Evolutionary conservation across 345 rosid genomes (phyloP), one percentile per base, ranked within the genome.

Genomic region (Euphorbia tirucalli): DNA sequence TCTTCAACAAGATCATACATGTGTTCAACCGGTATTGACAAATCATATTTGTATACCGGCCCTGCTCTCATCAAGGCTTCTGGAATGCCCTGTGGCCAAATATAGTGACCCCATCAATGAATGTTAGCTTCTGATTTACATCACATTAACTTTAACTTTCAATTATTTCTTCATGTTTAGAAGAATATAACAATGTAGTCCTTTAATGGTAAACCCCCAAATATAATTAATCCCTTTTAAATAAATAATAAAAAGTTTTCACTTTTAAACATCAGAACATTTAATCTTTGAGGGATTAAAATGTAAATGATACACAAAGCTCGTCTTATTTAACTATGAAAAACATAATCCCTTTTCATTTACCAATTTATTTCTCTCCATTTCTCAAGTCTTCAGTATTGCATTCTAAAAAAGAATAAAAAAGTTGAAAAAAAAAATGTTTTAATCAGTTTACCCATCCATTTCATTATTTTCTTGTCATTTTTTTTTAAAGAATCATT

Each of bases 61-160:
- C 99, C 98, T 7, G 94, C 96, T 75, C 89, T 88, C 80, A 82
- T 82, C 80, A 95, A 84, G 59, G 97, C 93, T 78, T 90, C 97
- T 75, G 99, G 86, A 69, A 92, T 46, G 68, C 99, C 97, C 99
- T 95, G 79, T 22, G 2, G 46, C 32, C 55, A 78, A 11, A 50
- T 39, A 46, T 64, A 28, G 70, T 52, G 67, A 71, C 59, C 49
- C 31, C 49, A 7, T 41, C 55, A 74, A 24, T 11, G 39, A 32
- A 66, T 35, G 50, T 67, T 35, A 32, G 0, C 15, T 37, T 68
- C 11, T 27, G 27, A 11, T 28, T 2, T 32, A 32, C 37, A 19
- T 25, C 39, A 27, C 1, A 32, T 52, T 14, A 8, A 43, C 7
- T 11, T 28, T 21, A 25, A n/a, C n/a, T n/a, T n/a, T n/a, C n/a